These are phyloP conservation scores for Pseudogymnoascus verrucosus DNA, from an alignment of 2,329 filamentous ascomycete genomes.

Conservation along the genomic window DNA sequence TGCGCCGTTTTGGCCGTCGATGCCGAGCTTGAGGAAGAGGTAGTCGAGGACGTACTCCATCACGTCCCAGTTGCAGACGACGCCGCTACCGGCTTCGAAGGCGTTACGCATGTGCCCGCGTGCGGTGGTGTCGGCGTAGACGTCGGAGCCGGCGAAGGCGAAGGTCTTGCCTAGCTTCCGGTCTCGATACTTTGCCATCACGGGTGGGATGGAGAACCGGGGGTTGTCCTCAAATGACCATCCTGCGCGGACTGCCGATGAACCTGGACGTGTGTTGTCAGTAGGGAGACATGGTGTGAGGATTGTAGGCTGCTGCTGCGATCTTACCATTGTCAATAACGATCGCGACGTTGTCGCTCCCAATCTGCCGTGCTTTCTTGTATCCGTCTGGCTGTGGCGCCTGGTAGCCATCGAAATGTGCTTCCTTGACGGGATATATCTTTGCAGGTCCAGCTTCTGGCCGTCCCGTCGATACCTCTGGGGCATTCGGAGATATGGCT, in stretches of 20 bases:
- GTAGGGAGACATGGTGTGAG: background rate
- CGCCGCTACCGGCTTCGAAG: constrained; percentile 83
- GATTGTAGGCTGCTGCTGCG: background rate
- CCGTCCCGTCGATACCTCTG: constrained; percentile 7
- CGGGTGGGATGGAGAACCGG: constrained; percentile 71
- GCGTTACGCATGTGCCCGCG: constrained; percentile 83
- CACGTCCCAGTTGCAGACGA: constrained; percentile 96
- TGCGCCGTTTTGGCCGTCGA: constrained; percentile 65
- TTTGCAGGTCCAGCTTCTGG: constrained; percentile 37
- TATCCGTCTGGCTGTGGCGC: constrained; percentile 58
- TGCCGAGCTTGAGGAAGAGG: constrained; percentile 84
- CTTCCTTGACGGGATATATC: constrained; percentile 55
- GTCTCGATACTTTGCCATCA: constrained; percentile 92
- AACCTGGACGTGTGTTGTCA: constrained; percentile 47
- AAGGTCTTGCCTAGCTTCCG: constrained; percentile 88
- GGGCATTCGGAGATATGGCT: constrained; percentile 19
- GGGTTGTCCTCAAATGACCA: constrained; percentile 91
- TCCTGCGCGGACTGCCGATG: constrained; percentile 80
- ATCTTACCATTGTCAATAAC: constrained; percentile 90
- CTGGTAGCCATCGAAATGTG: constrained; percentile 49
- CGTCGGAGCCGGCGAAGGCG: constrained; percentile 84
- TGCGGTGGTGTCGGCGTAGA: constrained; percentile 89
- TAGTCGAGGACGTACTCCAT: constrained; percentile 95
- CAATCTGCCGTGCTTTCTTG: constrained; percentile 45
- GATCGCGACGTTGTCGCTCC: constrained; percentile 62